Base-by-base conservation (phyloP, 2,329 filamentous ascomycete genomes). In the Colletotrichum agaves region DNA sequence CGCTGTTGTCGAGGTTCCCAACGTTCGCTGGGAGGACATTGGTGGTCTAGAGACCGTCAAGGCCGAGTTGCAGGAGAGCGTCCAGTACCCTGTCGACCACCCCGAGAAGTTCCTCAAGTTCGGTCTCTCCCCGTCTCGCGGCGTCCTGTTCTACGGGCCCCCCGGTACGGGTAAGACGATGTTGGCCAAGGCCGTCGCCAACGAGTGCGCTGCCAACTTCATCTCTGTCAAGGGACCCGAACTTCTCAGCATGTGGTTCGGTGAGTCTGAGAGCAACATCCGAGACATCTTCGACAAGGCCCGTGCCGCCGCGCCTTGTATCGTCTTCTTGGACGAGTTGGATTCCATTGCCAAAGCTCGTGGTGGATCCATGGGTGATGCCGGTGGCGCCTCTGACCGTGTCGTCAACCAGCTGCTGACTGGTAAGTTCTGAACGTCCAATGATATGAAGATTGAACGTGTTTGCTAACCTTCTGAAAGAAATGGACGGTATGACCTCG, bases 71-170 rank as follows among this genome's bases (percentile, higher is more conserved):
- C 96, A 97, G 86, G 96, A 99, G 86, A 95, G 91, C 78, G 95
- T 99, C 55, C 96, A 99, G 82, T 99, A 99, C 84, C 97, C 96
- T 23, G 96, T 99, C 82, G 96, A 99, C 80, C 96, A 99, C 78
- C 97, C 96, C 74, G 97, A 99, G 83, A 98, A 97, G 86, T 99
- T 98, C 90, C 94, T 98, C 90, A 99, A 99, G 87, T 99, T 99
- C 72, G 97, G 96, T 81, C 91, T 99, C 76, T 98, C 94, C 69
- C 96, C 96, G 70, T 98, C 96, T 72, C 93, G 95, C 76, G 96
- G 96, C 93, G 96, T 99, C 71, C 87, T 99, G 72, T 99, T 99
- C 87, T 99, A 98, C 78, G 97, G 96, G 73, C 96, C 97, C 71
- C 96, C 96, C 75, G 96, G 96, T 95, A 99, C 97, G 78, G 96